phyloP scores from a whole-genome alignment of 2,329 filamentous ascomycete species.

The Pestalotiopsis sp. region DNA sequence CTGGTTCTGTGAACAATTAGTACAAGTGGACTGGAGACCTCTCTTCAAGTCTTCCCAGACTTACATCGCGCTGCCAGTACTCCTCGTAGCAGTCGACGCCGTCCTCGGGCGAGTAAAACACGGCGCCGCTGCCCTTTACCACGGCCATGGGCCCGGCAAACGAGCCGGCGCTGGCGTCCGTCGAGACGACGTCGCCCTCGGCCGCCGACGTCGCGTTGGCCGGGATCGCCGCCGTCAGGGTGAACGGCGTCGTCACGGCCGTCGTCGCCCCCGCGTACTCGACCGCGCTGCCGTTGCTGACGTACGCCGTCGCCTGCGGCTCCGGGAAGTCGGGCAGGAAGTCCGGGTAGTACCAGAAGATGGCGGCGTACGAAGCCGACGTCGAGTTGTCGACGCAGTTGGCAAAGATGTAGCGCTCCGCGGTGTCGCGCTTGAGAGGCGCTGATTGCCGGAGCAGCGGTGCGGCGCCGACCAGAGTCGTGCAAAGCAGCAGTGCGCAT shows the following conservation, averaged over 20 bases:
- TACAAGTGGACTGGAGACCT: background rate
- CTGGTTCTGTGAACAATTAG: background rate
- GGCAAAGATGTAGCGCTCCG: conserved; percentile 9
- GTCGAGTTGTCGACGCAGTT: conserved; percentile 8
- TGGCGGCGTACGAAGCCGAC: background rate
- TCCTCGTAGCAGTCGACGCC: conserved; percentile 9
- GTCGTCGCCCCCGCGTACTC: conserved; percentile 20
- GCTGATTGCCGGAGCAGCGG: background rate
- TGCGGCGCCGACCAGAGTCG: background rate
- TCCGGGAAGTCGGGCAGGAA: conserved; percentile 8
- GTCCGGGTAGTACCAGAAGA: conserved; percentile 11
- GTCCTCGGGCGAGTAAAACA: background rate
- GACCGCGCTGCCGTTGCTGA: conserved; percentile 22
- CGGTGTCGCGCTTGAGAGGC: conserved; percentile 4
- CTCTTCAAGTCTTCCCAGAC: background rate
- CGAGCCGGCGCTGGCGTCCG: conserved; percentile 1
- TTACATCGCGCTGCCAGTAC: conserved; percentile 10
- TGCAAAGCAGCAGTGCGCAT: background rate
- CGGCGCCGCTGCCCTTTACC: background rate
- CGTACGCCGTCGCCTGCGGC: conserved; percentile 26
- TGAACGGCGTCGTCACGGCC: conserved; percentile 33
- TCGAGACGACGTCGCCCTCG: conserved; percentile 3
- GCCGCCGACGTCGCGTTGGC: background rate
- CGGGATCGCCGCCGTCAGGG: background rate
- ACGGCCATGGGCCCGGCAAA: conserved; percentile 10